Evolutionary conservation across 805 yeast genomes (phyloP), one percentile per base, ranked within the genome.

Genomic region (Schwanniomyces yamadae): DNA sequence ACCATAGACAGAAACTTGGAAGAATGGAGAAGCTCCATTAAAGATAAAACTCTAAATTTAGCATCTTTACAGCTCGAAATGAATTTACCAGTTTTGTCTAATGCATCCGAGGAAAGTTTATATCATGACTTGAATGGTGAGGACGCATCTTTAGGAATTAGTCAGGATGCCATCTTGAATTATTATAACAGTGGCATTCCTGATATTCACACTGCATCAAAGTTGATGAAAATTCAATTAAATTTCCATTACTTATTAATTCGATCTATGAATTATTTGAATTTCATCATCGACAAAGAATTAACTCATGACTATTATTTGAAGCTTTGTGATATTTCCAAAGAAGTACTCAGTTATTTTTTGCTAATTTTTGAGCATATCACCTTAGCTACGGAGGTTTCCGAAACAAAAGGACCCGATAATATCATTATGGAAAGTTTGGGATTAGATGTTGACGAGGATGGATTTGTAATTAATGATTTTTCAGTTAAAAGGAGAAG

Each of bases 401-500:
- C 29, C 12, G 41, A 36, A 30, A 24, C 23, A 4, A 37, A 34
- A 12, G 37, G 34, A 3, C 35, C 51, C 6, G 42, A 41, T 21
- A 49, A 47, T 19, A 40, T 54, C 6, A 57, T 61, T n/a, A 55
- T 63, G 54, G 63, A 58, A 31, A 58, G 63, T 39, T 52, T 63
- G 33, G 70, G 67, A 6, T 41, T 66, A 19, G 71, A 65, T 45
- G 61, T 64, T 13, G 71, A 69, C 39, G 72, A 68, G 31, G 73
- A 67, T 42, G 74, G 74, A 16, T 66, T 66, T 46, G 66, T 68
- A 5, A 65, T 67, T 11, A 68, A 68, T 40, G 73, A 67, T 48
- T 67, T 66, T 42, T 60, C 65, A 6, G 69, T 59, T 3, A 66
- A 65, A 44, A 48, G 70, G 34, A 52, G 64, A 31, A n/a, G n/a